phyloP scores from a whole-genome alignment of 257 asterid species.

The Verbascum thapsus region DNA sequence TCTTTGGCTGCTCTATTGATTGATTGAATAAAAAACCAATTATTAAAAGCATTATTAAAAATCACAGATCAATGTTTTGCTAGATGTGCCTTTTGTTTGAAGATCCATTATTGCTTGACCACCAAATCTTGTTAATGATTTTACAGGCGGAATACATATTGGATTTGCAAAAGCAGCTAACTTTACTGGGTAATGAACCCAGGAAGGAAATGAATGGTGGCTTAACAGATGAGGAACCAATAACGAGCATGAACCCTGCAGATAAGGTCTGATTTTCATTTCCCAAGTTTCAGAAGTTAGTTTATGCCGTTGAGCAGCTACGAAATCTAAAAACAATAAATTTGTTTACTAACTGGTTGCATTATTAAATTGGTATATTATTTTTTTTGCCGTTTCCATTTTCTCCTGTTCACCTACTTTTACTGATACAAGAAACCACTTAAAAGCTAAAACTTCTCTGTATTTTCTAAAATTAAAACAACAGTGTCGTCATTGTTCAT shows the following conservation, averaged over 20 bases:
- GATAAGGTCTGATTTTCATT: slow-evolving; percentile 61
- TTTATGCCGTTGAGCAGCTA: slow-evolving; percentile 11
- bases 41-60: background rate
- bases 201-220: slow-evolving; percentile 65
- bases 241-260: slow-evolving; percentile 63
- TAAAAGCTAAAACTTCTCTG: background rate
- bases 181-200: slow-evolving; percentile 73
- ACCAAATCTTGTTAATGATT: slow-evolving; percentile 20
- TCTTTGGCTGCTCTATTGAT: too few species aligned
- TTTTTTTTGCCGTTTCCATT: background rate
- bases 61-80: background rate
- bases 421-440: background rate
- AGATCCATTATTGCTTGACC: background rate
- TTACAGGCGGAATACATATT: slow-evolving; percentile 87
- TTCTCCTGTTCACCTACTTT: slow-evolving; percentile 8
- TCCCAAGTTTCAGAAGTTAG: slow-evolving; percentile 3
- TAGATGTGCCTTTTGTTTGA: slow-evolving; percentile 4
- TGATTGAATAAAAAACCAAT: too few species aligned
- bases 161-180: slow-evolving; percentile 93
- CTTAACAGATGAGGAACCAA: slow-evolving; percentile 71
- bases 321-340: slow-evolving; percentile 18
- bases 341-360: background rate
- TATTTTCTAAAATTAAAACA: slow-evolving; percentile 6
- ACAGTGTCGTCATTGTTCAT: slow-evolving; percentile 1
- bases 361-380: background rate